Base-by-base conservation (phyloP, 1,284 basidiomycete genomes). In the Porphyrellus sp. region DNA sequence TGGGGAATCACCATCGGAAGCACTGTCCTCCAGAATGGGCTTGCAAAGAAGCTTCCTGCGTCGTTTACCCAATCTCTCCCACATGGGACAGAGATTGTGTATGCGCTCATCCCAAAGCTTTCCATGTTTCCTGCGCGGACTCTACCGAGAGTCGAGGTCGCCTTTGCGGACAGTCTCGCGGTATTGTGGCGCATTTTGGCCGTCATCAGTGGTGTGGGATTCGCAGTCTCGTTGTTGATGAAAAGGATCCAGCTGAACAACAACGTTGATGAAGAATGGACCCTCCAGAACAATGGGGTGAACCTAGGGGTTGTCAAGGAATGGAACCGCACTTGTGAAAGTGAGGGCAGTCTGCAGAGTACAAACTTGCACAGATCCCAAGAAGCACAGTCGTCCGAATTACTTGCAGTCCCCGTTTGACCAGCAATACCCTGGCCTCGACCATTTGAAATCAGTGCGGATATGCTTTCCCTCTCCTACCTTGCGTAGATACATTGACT, bases 31-130 rank as follows among this genome's bases (percentile, higher is more conserved):
- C 43, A 51, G 20, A 46, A 51, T 18, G 43, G 64, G 45, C 67
- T 72, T 2, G 33, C 52, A 2, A 53, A 52, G 8, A 60, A 55
- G 8, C 55, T 71, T 0, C 70, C 70, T 2, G n/a, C 41, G 0
- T 53, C 44, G 3, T 70, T 69, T 25, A 20, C 49, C 16, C n/a
- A 28, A 23, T 56, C 47, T n/a, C 31, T 57, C 1, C 58, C 54
- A 2, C 35, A 60, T 15, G 58, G 58, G 5, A 41, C 42, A 8
- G 44, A 49, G 8, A 41, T 59, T 34, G n/a, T 39, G 25, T 52
- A 41, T 11, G 25, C 54, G 23, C 53, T 59, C 28, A 52, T 56
- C 20, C 53, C 53, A n/a, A 13, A 48, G 13, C 28, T 56, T 15
- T 33, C 44, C 15, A 16, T 6, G 4, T 27, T 49, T 8, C 49